Base-by-base conservation (phyloP, 2,329 filamentous ascomycete genomes). In the Penicillium sp. region DNA sequence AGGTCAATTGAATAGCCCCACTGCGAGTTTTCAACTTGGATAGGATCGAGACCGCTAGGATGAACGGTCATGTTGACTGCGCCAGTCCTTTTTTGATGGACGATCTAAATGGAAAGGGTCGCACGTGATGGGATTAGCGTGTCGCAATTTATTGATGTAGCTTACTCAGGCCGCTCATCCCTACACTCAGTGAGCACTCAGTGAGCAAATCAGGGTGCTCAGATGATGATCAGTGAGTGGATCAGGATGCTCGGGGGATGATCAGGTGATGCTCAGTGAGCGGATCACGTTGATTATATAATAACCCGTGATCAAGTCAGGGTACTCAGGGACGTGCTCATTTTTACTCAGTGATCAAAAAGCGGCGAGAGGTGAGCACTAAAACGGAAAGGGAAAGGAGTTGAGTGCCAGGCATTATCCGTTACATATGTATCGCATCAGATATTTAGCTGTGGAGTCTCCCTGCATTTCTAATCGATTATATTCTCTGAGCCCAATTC, bases 61-160 rank as follows among this genome's bases (percentile, higher is more conserved):
- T 3, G 43, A 35, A 35, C 43, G 43, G 43, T 45, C 17, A 19
- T 9, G 30, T 45, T 35, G 43, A 35, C 10, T 4, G 7, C 28
- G 43, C 30, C 43, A 22, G 31, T 46, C 31, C 31, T 46, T 46
- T 46, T 46, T 33, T 40, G 37, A 50, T 40, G n/a, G 37, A 36
- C 12, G 25, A 43, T 28, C 25, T 28, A n/a, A 17, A 40, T 47
- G 9, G 16, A 11, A 48, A 38, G 7, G 46, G 35, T 38, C 38
- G 35, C 46, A 48, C 35, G 35, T 48, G 46, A 48, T 22, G 30
- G 8, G 11, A 22, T 16, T 48, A 48, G 35, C 35, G 35, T 48
- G 35, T 28, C 35, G 46, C 46, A 48, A 30, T 48, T 48, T 48
- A 49, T 38, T 49, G 35, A 49, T 49, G 26, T 49, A 40, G 46